phyloP scores from a whole-genome alignment of 305 asterid genomes.

The Withania somnifera region DNA sequence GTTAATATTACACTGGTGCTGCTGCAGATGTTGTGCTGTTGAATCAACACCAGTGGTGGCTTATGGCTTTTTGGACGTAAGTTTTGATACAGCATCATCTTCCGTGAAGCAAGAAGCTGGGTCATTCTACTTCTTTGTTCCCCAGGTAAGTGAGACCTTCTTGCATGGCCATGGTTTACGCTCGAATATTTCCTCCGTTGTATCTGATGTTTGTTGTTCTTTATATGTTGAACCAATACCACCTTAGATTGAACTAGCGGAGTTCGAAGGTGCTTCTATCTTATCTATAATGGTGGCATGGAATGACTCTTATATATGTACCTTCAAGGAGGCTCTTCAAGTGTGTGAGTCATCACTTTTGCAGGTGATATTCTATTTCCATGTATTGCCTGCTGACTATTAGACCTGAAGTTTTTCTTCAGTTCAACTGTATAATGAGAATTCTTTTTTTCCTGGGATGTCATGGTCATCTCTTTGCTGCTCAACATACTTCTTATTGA shows the following conservation, averaged over 20 bases:
- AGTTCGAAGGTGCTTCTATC: slow-evolving; percentile 55
- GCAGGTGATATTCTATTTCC: slow-evolving; percentile 44
- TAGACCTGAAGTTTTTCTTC: background rate
- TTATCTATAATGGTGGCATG: slow-evolving; percentile 69
- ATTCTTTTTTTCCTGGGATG: background rate
- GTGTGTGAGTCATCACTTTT: slow-evolving; percentile 38
- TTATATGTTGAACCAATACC: slow-evolving; percentile 1
- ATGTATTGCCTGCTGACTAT: background rate
- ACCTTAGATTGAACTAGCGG: slow-evolving; percentile 76
- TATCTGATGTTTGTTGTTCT: background rate
- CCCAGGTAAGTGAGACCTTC: slow-evolving; percentile 46
- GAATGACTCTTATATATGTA: slow-evolving; percentile 52
- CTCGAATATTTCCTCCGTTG: background rate
- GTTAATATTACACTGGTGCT: slow-evolving; percentile 8
- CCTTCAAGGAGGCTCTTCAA: slow-evolving; percentile 49
- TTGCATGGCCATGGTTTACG: background rate
- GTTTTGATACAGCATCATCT: slow-evolving; percentile 37
- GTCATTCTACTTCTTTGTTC: slow-evolving; percentile 62
- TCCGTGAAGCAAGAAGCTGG: slow-evolving; percentile 49
- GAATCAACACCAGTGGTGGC: slow-evolving; percentile 65
- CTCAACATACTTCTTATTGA: background rate
- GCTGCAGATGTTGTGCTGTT: slow-evolving; percentile 50
- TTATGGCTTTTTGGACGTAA: slow-evolving; percentile 68
- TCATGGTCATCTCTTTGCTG: background rate
- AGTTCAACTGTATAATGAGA: background rate